Evolutionary conservation across 2,329 filamentous ascomycete genomes (phyloP), one percentile per base, ranked within the genome.

Genomic region (Pseudodiploospora longispora): DNA sequence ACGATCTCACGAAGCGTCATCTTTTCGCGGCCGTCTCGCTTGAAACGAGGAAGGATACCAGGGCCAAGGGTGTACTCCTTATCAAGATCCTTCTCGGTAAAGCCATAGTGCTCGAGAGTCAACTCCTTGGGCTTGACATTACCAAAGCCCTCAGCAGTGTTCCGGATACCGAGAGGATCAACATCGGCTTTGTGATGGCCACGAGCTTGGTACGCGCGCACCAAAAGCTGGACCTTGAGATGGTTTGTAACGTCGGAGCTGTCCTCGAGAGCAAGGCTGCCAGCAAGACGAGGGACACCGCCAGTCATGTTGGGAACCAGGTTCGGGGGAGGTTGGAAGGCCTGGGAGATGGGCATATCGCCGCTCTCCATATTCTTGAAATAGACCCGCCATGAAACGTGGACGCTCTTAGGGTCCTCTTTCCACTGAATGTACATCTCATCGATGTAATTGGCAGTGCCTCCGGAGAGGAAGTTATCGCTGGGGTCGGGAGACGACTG

Each of bases 361-460:
- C 93, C 93, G 54, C 82, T 86, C 75, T 98, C 93, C 86, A 98
- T 96, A 72, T 98, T 98, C 72, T 83, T 87, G 79, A 98, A 98
- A 78, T 98, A 98, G 63, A 94, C 83, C 72, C 95, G 91, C 93
- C 93, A 98, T 65, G 93, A 98, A 59, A 95, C 78, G 69, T 98
- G 93, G 47, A 98, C 93, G 62, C 87, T 95, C 59, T 82, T 78
- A 42, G 93, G 90, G 59, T 98, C 89, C 52, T 86, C 76, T 71
- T 91, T 95, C 93, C 93, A 98, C 64, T 90, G 83, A 73, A 96
- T 75, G 70, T 98, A 98, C 93, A 98, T 98, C 75, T 96, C 93
- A 68, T 98, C 93, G 64, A 98, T 88, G 72, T 98, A 98, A 74
- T 95, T 96, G 69, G 93, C 93, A 49, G 91, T 93, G 74, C 87